These are phyloP conservation scores for Fusarium sp. DNA, from an alignment of 2,329 filamentous ascomycete species.

Conservation along the genomic window DNA sequence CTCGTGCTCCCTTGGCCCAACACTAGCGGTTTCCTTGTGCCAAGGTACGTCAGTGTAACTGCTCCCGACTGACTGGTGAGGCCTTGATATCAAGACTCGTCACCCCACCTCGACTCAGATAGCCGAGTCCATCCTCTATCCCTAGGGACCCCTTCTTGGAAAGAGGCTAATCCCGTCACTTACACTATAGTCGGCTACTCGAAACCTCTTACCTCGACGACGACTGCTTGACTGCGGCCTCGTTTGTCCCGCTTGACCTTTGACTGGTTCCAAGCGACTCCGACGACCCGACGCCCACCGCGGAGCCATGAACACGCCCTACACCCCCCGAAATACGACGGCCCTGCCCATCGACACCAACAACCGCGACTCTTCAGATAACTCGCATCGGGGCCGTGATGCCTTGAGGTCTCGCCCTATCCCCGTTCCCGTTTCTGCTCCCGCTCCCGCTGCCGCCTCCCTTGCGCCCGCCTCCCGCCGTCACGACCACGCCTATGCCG, in stretches of 20 bases:
- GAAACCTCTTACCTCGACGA: constrained; percentile 12
- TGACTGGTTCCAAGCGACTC: constrained; percentile 34
- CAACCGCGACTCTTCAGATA: constrained; percentile 24
- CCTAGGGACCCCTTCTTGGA: not conserved
- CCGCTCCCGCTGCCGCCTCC: constrained; percentile 28
- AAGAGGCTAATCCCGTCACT: constrained; percentile 21
- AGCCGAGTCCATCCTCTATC: constrained; percentile 18
- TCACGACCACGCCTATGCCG: constrained; percentile 34
- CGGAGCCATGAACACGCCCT: constrained; percentile 49
- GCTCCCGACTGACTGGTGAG: not conserved
- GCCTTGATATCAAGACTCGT: constrained; percentile 21
- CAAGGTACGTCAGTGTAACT: constrained; percentile 35
- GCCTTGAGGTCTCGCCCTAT: constrained; percentile 37
- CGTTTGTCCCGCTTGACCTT: constrained; percentile 25
- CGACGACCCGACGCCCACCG: constrained; percentile 32
- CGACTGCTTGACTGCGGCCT: constrained; percentile 12
- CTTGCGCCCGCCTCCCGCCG: constrained; percentile 34
- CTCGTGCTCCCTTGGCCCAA: constrained; percentile 26
- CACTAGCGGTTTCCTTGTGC: constrained; percentile 19
- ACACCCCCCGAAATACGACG: constrained; percentile 42
- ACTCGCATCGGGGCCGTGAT: constrained; percentile 32
- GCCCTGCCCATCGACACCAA: constrained; percentile 42
- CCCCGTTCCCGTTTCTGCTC: constrained; percentile 30
- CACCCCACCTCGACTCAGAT: constrained; percentile 30
- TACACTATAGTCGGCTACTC: not conserved